phyloP scores from a whole-genome alignment of 345 rosid genomes.

The Cardamine chenopodiifolia region DNA sequence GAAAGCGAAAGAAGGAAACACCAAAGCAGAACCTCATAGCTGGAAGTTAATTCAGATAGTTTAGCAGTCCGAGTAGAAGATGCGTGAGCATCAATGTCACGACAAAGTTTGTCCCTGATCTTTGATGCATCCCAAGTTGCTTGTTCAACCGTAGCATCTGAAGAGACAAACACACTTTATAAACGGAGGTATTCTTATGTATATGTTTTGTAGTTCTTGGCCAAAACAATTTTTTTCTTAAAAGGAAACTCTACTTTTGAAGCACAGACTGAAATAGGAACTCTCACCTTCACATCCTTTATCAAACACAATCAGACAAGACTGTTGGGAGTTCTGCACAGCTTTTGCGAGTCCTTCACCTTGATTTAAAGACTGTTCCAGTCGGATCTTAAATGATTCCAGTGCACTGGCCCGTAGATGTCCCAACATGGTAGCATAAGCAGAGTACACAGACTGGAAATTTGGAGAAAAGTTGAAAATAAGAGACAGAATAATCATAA shows the following conservation, averaged over 20 bases:
- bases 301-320: conserved; percentile 67
- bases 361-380: conserved; percentile 54
- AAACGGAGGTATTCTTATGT: not conserved
- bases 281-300: conserved; percentile 62
- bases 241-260: not conserved
- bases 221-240: conserved; percentile 7
- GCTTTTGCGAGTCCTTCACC: conserved; percentile 72
- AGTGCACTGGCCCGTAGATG: conserved; percentile 60
- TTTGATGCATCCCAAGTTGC: conserved; percentile 71
- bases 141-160: conserved; percentile 64
- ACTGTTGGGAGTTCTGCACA: conserved; percentile 48
- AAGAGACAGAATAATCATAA: conserved; percentile 20
- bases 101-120: conserved; percentile 60
- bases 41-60: conserved; percentile 56
- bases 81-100: conserved; percentile 58
- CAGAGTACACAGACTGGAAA: conserved; percentile 57
- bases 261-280: conserved; percentile 4
- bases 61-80: conserved; percentile 52
- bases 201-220: not conserved
- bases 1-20: conserved; percentile 20
- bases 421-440: conserved; percentile 58
- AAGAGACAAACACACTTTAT: conserved; percentile 9
- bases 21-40: conserved; percentile 53
- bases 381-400: conserved; percentile 52
- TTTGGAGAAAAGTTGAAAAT: conserved; percentile 10